phyloP scores from a whole-genome alignment of 2,329 filamentous ascomycete genomes.

The Xylariaceae sp. region DNA sequence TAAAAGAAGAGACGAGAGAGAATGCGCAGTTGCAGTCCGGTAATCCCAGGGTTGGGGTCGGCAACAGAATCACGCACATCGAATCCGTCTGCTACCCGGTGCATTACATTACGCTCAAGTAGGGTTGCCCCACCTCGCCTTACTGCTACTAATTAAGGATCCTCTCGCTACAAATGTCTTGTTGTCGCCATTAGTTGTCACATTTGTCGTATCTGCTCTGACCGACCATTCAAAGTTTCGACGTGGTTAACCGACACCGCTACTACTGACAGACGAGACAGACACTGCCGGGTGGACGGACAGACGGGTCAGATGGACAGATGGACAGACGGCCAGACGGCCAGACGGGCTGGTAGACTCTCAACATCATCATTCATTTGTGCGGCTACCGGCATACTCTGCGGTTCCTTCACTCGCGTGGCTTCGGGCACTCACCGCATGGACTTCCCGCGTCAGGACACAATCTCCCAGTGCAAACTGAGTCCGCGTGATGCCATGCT shows the following conservation, averaged over 20 bases:
- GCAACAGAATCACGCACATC: background rate
- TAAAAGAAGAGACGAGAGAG: too few relatives aligned
- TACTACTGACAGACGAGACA: background rate
- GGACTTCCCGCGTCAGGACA: slow-evolving; percentile 15
- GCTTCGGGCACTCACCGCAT: slow-evolving; percentile 7
- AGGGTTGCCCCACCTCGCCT: slow-evolving; percentile 14
- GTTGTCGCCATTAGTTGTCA: background rate
- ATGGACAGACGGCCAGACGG: background rate
- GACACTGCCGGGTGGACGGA: too few relatives aligned
- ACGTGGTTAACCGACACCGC: slow-evolving; percentile 12
- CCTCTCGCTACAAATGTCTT: slow-evolving; percentile 6
- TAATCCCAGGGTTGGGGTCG: slow-evolving; percentile 16
- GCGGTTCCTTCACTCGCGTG: slow-evolving; percentile 14
- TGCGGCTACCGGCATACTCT: slow-evolving; percentile 12
- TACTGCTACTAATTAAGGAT: background rate
- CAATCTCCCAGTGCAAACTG: slow-evolving; percentile 5
- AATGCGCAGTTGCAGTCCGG: background rate
- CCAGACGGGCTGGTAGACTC: background rate
- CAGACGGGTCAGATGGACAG: background rate
- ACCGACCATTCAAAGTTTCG: slow-evolving; percentile 6
- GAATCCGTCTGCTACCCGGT: slow-evolving; percentile 12
- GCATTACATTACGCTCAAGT: background rate
- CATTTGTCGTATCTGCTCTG: slow-evolving; percentile 5
- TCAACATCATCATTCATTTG: background rate
- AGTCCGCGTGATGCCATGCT: slow-evolving; percentile 10